Evolutionary conservation across 352 stramenopile species (phyloP).

Genomic region (Plasmopara muralis): DNA sequence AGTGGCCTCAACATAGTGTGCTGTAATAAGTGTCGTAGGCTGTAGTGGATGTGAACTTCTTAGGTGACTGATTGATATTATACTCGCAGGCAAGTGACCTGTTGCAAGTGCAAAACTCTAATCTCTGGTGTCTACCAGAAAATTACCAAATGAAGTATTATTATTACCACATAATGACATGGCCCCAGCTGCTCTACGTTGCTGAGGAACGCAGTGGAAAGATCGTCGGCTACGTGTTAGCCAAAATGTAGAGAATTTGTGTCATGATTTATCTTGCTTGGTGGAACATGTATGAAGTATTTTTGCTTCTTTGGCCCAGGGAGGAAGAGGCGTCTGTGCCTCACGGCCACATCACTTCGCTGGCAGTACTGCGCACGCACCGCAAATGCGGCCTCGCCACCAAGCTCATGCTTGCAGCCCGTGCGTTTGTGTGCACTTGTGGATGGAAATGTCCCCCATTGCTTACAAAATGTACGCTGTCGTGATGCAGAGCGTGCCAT

Average conservation of each 20-base stretch:
- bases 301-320: slow-evolving; percentile 19
- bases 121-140: slow-evolving; percentile 99
- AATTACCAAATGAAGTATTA: slow-evolving; percentile 99
- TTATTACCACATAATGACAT: slow-evolving; percentile 99
- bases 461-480: slow-evolving; percentile 1
- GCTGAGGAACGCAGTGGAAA: slow-evolving; percentile 96
- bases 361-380: slow-evolving; percentile 96
- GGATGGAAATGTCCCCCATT: not conserved
- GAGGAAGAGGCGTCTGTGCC: slow-evolving; percentile 82
- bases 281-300: not conserved
- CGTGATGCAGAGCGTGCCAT: slow-evolving; percentile 85
- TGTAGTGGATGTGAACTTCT: not conserved
- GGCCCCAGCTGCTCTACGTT: slow-evolving; percentile 98
- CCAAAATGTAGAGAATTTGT: slow-evolving; percentile 92
- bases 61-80: slow-evolving; percentile 9
- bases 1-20: not conserved
- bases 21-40: not conserved
- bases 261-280: not conserved
- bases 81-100: slow-evolving; percentile 87
- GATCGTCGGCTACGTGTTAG: slow-evolving; percentile 99
- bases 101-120: slow-evolving; percentile 98
- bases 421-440: slow-evolving; percentile 34
- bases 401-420: slow-evolving; percentile 95
- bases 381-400: slow-evolving; percentile 97
- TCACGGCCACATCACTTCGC: slow-evolving; percentile 98